Percentiles rank a stretch among this genome's conserved stretches.
Conservation (phyloP, 2,329 filamentous ascomycete genomes). For the Phaeosphaeriaceae sp. region DNA sequence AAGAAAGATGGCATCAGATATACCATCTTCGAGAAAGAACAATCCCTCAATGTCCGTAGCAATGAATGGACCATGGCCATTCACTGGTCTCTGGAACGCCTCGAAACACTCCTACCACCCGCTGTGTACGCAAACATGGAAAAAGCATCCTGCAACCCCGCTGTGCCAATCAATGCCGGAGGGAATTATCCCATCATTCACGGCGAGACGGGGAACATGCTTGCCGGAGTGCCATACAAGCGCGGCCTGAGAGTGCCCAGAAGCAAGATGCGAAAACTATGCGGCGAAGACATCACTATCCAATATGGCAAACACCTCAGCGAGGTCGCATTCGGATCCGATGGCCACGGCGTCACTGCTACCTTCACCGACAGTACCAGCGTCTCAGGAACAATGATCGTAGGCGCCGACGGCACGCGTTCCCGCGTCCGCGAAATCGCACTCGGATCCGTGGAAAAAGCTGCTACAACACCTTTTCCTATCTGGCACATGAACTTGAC, state of each 20-base stretch:
- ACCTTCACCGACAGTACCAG: not conserved
- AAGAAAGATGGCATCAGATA: conserved; percentile 14
- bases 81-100: conserved; percentile 36
- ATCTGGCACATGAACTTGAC: conserved; percentile 8
- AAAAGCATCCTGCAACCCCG: conserved; percentile 36
- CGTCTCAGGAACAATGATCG: conserved; percentile 2
- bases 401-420: conserved; percentile 1
- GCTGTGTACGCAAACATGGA: conserved; percentile 34
- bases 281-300: conserved; percentile 20
- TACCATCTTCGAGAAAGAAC: conserved; percentile 30
- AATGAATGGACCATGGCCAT: conserved; percentile 46
- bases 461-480: conserved; percentile 1
- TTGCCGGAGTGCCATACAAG: conserved; percentile 31
- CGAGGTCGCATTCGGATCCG: not conserved
- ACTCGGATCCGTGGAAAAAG: not conserved
- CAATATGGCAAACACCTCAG: conserved; percentile 2
- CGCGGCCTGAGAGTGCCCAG: conserved; percentile 37
- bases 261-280: conserved; percentile 34
- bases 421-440: conserved; percentile 3
- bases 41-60: conserved; percentile 23
- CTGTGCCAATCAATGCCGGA: conserved; percentile 22
- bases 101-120: conserved; percentile 27
- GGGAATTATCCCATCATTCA: conserved; percentile 33
- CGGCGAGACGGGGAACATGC: conserved; percentile 30
- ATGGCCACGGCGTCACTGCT: not conserved